phyloP scores from a whole-genome alignment of 1,139 yeast species.

The Suhomyces chickasaworum region DNA sequence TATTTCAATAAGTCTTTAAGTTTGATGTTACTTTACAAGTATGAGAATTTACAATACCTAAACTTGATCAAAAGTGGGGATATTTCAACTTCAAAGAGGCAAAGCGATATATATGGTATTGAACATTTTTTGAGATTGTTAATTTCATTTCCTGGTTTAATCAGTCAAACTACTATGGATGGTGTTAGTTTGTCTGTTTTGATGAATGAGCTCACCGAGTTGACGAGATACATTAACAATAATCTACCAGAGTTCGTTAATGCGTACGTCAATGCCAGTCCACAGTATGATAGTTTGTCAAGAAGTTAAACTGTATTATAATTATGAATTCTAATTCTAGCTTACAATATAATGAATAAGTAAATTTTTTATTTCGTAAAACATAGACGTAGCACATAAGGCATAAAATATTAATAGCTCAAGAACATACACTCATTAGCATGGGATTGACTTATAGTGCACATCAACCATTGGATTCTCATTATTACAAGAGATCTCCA shows the following conservation, averaged over 20 bases:
- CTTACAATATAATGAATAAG: not conserved
- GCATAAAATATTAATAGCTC: conserved; percentile 6
- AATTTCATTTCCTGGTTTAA: conserved; percentile 76
- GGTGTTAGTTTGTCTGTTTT: conserved; percentile 62
- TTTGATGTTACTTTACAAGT: conserved; percentile 72
- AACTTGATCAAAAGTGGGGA: conserved; percentile 42
- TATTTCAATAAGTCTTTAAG: conserved; percentile 81
- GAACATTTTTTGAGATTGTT: conserved; percentile 76
- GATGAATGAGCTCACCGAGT: conserved; percentile 45
- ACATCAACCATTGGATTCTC: conserved; percentile 64
- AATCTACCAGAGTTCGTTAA: conserved; percentile 51
- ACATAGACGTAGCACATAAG: conserved; percentile 6
- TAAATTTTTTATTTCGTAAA: not conserved
- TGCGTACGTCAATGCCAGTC: conserved; percentile 58
- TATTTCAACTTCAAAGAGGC: conserved; percentile 35
- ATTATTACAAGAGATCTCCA: conserved; percentile 59
- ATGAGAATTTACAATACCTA: conserved; percentile 80
- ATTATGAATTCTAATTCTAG: not conserved
- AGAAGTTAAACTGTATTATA: conserved; percentile 14
- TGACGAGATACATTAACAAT: conserved; percentile 54
- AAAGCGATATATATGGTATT: conserved; percentile 64
- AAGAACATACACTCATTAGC: conserved; percentile 1
- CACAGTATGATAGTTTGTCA: conserved; percentile 58
- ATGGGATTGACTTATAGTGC: conserved; percentile 52
- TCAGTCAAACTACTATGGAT: conserved; percentile 82